These are phyloP conservation scores for Pilaira anomala DNA, from an alignment of 192 early-diverging fungal species.

Conservation along the genomic window DNA sequence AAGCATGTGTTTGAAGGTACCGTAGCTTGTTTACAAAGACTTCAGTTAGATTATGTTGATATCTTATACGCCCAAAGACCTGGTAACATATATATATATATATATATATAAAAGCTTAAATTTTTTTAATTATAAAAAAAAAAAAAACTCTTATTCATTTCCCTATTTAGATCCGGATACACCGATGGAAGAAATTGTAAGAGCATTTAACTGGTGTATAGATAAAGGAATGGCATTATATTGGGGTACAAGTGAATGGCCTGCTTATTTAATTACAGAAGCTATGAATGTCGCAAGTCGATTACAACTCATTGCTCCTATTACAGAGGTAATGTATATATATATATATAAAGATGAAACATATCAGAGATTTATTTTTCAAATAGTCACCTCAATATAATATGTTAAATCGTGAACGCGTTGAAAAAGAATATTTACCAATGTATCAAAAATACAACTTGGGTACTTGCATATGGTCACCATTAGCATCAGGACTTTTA, in stretches of 20 bases:
- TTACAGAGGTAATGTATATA: conserved; percentile 47
- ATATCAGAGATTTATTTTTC: background rate
- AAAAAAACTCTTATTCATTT: no score
- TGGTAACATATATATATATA: conserved; percentile 29
- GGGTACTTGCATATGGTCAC: conserved; percentile 79
- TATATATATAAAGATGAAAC: background rate
- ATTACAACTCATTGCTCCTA: conserved; percentile 64
- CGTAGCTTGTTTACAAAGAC: conserved; percentile 64
- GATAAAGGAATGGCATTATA: conserved; percentile 79
- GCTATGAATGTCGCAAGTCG: conserved; percentile 67
- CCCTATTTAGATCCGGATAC: conserved; percentile 37
- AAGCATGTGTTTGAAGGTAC: conserved; percentile 86
- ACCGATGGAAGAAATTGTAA: conserved; percentile 86
- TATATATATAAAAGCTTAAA: background rate
- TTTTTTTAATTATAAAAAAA: no score
- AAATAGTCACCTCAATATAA: conserved; percentile 80
- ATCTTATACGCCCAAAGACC: conserved; percentile 81
- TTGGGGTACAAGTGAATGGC: conserved; percentile 87
- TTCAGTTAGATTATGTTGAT: conserved; percentile 74
- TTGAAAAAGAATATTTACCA: conserved; percentile 71
- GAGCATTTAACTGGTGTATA: conserved; percentile 80
- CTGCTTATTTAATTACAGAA: conserved; percentile 70
- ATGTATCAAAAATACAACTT: conserved; percentile 65
- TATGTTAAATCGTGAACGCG: conserved; percentile 77
- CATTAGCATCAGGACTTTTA: conserved; percentile 53